A percentile compares a stretch with the other conserved stretches of the same genome.
Evolutionary conservation across 2,329 filamentous ascomycete species (phyloP).

Genomic region (Verticillium longisporum): DNA sequence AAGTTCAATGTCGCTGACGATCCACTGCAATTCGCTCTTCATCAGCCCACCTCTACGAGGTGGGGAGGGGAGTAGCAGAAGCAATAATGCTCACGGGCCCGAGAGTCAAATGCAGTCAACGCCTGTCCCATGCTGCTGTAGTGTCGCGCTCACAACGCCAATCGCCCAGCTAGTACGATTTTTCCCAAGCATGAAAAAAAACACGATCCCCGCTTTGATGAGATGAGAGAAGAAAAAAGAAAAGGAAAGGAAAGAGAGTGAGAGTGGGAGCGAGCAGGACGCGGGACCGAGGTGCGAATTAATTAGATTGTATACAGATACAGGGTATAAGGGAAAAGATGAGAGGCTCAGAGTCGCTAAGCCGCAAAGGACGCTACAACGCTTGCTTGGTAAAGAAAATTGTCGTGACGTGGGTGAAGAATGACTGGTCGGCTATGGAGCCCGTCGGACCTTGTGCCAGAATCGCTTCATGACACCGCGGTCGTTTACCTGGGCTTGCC

Average conservation of each 20-base stretch:
- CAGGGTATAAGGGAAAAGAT: background rate
- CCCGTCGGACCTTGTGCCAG: constrained; percentile 54
- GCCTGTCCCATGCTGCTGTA: background rate
- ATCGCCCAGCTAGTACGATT: background rate
- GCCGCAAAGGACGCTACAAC: background rate
- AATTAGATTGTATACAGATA: background rate
- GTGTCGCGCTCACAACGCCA: background rate
- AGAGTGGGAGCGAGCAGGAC: background rate
- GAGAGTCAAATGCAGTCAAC: background rate
- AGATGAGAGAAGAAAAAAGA: background rate
- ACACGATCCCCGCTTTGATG: background rate
- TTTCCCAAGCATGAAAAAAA: background rate
- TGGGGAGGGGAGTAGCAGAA: background rate
- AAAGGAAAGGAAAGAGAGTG: background rate
- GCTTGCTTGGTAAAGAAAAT: background rate
- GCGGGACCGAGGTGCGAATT: background rate
- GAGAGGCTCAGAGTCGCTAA: background rate
- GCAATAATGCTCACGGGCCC: background rate
- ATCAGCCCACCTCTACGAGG: background rate
- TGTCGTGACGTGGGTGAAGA: background rate
- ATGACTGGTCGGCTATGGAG: constrained; percentile 6
- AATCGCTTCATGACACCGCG: constrained; percentile 54
- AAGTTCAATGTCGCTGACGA: background rate
- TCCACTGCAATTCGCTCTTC: background rate
- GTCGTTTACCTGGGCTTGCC: constrained; percentile 37